Evolutionary conservation across 2,329 filamentous ascomycete species (phyloP), one percentile per base, ranked within the genome.

Genomic region (Blastomyces parvus): DNA sequence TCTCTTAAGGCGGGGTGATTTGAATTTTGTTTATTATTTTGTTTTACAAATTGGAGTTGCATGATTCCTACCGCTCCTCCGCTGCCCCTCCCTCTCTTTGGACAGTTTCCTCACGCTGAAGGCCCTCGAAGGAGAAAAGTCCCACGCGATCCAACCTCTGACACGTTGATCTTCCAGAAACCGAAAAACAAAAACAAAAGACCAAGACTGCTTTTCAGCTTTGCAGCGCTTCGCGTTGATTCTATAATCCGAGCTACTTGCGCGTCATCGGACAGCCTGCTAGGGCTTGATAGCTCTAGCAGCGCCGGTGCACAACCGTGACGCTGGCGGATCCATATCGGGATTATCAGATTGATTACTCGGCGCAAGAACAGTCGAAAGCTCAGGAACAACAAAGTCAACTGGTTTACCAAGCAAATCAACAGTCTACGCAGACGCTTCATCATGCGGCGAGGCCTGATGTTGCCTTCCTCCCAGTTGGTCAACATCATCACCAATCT

Each of bases 341-440:
- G 83, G 84, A 86, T 81, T 88, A 88, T 82, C 84, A 87, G 84
- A 86, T 89, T 83, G 85, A 88, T 76, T 89, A 88, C 80, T 82
- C 86, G 79, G 80, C 85, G 75, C 86, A 88, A 79, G 84, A 82
- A 73, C 82, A 82, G 78, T 83, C 86, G 80, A 78, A 85, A 79
- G 82, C 82, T 77, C 82, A 84, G 74, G 85, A 87, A 76, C 82
- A 81, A 74, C 84, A 88, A 74, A 81, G 82, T 74, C 80, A 84
- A 73, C 83, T 87, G 74, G 78, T 82, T 70, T 89, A 88, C 78
- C 84, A 86, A 72, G 71, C 82, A 69, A 73, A 70, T 59, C 74
- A 76, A 58, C 70, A 76, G 70, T 71, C 67, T 44, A 60, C 73
- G 57, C 72, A 79, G 72, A 63, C 66, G 57, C 67, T 74, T 64